These are phyloP conservation scores for Eucalyptus lansdowneana DNA, from an alignment of 345 rosid species.

Conservation along the genomic window DNA sequence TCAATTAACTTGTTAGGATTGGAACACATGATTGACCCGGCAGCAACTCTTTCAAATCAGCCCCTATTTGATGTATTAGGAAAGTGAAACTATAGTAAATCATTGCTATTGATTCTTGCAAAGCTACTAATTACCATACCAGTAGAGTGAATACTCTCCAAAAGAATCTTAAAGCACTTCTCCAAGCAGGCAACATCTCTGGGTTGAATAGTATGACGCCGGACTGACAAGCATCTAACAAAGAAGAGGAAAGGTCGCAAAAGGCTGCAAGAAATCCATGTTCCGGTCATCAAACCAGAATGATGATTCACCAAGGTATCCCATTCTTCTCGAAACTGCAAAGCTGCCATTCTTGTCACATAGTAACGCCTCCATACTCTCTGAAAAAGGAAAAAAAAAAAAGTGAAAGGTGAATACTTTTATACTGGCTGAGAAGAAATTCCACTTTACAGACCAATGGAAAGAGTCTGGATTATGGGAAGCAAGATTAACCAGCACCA, in stretches of 20 bases:
- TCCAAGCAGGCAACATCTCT: constrained; percentile 43
- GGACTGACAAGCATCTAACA: constrained; percentile 26
- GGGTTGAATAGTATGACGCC: constrained; percentile 19
- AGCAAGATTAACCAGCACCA: background rate
- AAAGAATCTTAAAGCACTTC: constrained; percentile 54
- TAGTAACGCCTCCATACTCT: constrained; percentile 69
- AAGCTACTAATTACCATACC: constrained; percentile 25
- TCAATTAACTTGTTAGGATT: background rate
- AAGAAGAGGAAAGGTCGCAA: constrained; percentile 76
- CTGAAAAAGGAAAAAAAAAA: constrained; percentile 9
- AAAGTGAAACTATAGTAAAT: background rate
- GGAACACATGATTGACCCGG: background rate
- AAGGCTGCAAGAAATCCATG: constrained; percentile 53
- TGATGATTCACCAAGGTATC: constrained; percentile 21
- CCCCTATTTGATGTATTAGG: background rate
- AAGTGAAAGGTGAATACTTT: background rate
- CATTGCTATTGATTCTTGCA: background rate
- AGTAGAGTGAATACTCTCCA: constrained; percentile 66
- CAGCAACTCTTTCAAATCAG: background rate
- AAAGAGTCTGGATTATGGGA: background rate
- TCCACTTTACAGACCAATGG: background rate
- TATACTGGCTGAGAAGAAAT: background rate
- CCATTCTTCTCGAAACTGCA: constrained; percentile 61
- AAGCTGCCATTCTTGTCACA: constrained; percentile 44
- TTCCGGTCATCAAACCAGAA: constrained; percentile 19